Base-by-base conservation (phyloP, 2,329 filamentous ascomycete species). In the Rachicladosporium sp. region DNA sequence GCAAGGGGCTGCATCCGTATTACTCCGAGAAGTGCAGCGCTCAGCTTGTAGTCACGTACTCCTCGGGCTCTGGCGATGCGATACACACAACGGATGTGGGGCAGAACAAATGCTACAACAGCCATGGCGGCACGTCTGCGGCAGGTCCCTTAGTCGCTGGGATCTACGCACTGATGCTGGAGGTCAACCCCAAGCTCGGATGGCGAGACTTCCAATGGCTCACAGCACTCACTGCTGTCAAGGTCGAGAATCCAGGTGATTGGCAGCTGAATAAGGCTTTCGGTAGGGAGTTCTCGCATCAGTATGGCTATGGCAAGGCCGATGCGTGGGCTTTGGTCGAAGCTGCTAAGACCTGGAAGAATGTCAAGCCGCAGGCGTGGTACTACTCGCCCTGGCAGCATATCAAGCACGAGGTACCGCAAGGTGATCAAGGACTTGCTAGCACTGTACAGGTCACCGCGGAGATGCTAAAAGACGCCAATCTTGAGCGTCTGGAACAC, bases 1-100 rank as follows among this genome's bases (percentile, higher is more conserved):
- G 85, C 43, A 78, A 82, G 49, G 88, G 89, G 31, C 63, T 74
- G n/a, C 89, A 96, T 56, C 88, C 91, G 0, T 91, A 89, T 60
- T 98, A 98, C 62, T 95, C 89, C 0, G 91, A 98, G 62, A 81
- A 85, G 46, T 98, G 91, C 66, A 95, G 89, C 3, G 91, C 91
- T 13, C 85, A 94, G 58, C 69, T 98, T 35, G 88, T 95, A 2
- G 91, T 98, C 7, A 93, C 91, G 0, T 98, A 96, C 62, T 95
- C 88, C 57, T 95, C 87, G 61, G 91, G 91, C 42, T 78, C 78
- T 48, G 78, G 77, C 35, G 87, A 94, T 62, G 76, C 83, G 9
- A 98, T 98, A 53, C 88, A 95, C 63, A 98, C 91, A 1, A 98
- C 91, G 1, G 91, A 98, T 53, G 87, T 98, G 19, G 91, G 91